Percentiles rank a stretch among this genome's conserved stretches.
Evolutionary conservation across 2,329 filamentous ascomycete species (phyloP).

Genomic region (Zymoseptoria tritici): DNA sequence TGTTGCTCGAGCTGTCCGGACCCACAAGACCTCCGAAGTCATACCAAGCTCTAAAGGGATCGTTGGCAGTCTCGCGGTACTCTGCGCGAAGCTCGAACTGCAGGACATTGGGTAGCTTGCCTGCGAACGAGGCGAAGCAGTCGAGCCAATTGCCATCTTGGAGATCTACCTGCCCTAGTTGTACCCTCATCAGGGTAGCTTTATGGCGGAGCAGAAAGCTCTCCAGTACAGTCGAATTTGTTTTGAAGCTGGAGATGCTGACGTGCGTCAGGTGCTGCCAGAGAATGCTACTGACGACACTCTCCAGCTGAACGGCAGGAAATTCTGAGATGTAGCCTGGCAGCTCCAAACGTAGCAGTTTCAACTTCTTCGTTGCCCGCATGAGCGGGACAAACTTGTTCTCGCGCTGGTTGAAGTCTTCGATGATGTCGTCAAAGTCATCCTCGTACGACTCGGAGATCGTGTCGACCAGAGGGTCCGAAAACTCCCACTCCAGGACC

Average conservation of each 20-base stretch:
- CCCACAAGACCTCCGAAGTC: background rate
- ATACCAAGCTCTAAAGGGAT: too few relatives aligned
- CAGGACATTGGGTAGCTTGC: background rate
- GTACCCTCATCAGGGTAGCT: background rate
- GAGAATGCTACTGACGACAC: background rate
- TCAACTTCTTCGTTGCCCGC: background rate
- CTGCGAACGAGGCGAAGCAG: background rate
- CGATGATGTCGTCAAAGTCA: background rate
- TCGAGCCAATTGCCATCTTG: background rate
- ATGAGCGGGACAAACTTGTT: background rate
- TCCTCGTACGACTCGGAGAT: background rate
- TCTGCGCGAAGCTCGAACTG: background rate
- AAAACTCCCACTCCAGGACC: background rate
- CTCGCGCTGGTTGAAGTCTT: background rate
- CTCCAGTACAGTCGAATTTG: background rate
- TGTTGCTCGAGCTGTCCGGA: background rate
- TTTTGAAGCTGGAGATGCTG: background rate
- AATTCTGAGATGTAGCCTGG: background rate
- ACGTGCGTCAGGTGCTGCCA: background rate
- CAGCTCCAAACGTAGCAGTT: background rate
- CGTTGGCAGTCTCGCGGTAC: too few relatives aligned
- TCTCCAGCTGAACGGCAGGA: background rate
- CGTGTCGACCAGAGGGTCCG: background rate
- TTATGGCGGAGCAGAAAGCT: background rate
- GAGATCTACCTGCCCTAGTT: background rate